Conservation (phyloP, 768 basidiomycete genomes). For the Agrocybe pediades region DNA sequence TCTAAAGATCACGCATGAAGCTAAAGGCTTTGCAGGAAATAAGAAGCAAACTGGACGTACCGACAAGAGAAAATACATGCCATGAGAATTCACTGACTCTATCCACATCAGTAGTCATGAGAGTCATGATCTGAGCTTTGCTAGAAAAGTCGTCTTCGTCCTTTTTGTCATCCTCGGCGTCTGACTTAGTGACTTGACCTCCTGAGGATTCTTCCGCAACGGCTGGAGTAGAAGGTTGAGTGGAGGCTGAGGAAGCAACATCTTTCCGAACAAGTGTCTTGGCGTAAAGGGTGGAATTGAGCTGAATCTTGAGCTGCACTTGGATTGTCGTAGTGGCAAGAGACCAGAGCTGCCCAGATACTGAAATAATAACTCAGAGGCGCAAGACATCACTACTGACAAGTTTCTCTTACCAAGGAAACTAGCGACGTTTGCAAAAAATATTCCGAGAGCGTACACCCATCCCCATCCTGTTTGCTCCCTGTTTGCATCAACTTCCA, state of each 20-base stretch:
- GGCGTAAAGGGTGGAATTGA: conserved; percentile 22
- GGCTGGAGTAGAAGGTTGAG: conserved; percentile 35
- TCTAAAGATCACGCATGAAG: conserved; percentile 4
- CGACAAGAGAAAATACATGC: conserved; percentile 29
- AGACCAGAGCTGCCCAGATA: conserved; percentile 21
- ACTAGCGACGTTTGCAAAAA: conserved; percentile 16
- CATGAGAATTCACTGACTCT: conserved; percentile 12
- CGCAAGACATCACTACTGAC: neutral
- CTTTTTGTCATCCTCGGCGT: conserved; percentile 30
- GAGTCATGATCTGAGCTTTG: conserved; percentile 18
- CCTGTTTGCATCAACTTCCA: conserved; percentile 59
- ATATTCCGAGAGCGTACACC: conserved; percentile 40
- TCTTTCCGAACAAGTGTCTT: conserved; percentile 23
- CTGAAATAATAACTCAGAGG: conserved; percentile 1
- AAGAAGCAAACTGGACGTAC: neutral
- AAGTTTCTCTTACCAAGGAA: conserved; percentile 20
- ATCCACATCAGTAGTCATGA: conserved; percentile 19
- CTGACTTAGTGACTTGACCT: conserved; percentile 11
- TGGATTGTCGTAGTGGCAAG: conserved; percentile 15
- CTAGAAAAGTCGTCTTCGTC: conserved; percentile 42
- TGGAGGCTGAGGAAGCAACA: conserved; percentile 12
- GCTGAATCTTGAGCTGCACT: conserved; percentile 19
- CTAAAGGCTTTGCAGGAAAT: conserved; percentile 37
- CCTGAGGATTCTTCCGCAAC: conserved; percentile 1
- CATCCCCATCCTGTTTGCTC: conserved; percentile 63